A percentile compares a stretch with the other conserved stretches of the same genome.
Conservation (phyloP, 2,329 filamentous ascomycete genomes). For the Immersiporthe knoxdaviesiana region DNA sequence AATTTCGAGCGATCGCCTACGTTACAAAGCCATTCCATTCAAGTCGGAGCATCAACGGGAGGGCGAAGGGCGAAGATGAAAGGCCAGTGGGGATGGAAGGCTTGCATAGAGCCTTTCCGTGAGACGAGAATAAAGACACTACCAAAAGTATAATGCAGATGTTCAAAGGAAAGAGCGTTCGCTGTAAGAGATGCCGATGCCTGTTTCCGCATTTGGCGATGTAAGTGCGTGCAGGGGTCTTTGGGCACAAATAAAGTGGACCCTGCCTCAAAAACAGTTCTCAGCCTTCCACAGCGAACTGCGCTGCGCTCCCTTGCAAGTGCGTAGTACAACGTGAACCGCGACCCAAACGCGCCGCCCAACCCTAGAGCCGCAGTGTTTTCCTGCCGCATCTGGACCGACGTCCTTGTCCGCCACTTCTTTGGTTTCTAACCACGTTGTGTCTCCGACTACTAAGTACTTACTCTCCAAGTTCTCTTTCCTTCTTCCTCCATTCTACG, state of each 20-base stretch:
- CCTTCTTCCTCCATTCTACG: not conserved
- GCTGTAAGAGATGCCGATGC: not conserved
- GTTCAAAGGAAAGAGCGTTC: constrained; percentile 14
- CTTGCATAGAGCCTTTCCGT: not conserved
- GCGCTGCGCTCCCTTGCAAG: constrained; percentile 23
- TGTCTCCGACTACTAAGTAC: not conserved
- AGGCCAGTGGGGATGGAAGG: not conserved
- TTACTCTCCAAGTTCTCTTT: too few species aligned
- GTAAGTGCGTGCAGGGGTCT: constrained; percentile 12
- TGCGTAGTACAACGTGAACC: constrained; percentile 19
- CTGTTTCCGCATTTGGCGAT: constrained; percentile 17
- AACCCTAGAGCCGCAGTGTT: constrained; percentile 23
- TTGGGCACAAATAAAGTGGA: not conserved
- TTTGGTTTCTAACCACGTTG: not conserved
- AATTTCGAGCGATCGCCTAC: too few species aligned
- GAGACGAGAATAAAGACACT: not conserved
- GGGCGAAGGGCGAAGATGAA: not conserved
- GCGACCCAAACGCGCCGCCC: constrained; percentile 28
- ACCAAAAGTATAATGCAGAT: not conserved
- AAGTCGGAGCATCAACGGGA: not conserved
- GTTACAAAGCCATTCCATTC: not conserved
- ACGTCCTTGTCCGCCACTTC: constrained; percentile 7
- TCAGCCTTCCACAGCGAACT: constrained; percentile 1
- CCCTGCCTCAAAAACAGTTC: constrained; percentile 10
- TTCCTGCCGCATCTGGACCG: constrained; percentile 6